Percentiles rank a stretch among this genome's conserved stretches.
Conservation (phyloP, 2,329 filamentous ascomycete genomes). For the Microcyclospora pomicola region DNA sequence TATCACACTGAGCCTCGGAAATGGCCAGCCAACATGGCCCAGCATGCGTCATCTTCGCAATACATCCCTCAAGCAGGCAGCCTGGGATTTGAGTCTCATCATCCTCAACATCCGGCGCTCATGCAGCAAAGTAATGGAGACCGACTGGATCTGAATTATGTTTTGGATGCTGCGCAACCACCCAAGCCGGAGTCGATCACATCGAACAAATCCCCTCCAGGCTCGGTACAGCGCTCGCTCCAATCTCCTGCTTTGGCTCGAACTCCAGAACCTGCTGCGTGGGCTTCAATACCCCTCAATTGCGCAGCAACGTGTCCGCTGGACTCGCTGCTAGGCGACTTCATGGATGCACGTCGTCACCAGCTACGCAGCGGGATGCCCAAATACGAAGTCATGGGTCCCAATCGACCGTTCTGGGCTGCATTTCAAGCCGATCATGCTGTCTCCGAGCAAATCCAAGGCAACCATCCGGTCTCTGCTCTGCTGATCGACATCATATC, state of each 20-base stretch:
- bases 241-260: conserved; percentile 2
- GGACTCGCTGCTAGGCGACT: conserved; percentile 67
- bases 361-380: conserved; percentile 52
- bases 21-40: conserved; percentile 7
- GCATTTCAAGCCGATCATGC: conserved; percentile 56
- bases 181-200: neutral
- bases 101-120: neutral
- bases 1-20: conserved; percentile 2
- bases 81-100: conserved; percentile 6
- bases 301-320: conserved; percentile 58
- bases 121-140: conserved; percentile 5
- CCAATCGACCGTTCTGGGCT: conserved; percentile 65
- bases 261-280: conserved; percentile 13
- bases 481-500: conserved; percentile 73
- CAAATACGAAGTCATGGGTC: conserved; percentile 54
- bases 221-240: neutral
- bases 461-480: conserved; percentile 63
- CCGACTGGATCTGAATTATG: conserved; percentile 4
- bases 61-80: conserved; percentile 3
- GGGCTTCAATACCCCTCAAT: conserved; percentile 36
- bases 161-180: conserved; percentile 2
- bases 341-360: conserved; percentile 54
- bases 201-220: conserved; percentile 1
- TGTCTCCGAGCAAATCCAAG: neutral
- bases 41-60: conserved; percentile 2